Evolutionary conservation across 2,329 filamentous ascomycete species (phyloP).

Genomic region (Sporothrix sp.): DNA sequence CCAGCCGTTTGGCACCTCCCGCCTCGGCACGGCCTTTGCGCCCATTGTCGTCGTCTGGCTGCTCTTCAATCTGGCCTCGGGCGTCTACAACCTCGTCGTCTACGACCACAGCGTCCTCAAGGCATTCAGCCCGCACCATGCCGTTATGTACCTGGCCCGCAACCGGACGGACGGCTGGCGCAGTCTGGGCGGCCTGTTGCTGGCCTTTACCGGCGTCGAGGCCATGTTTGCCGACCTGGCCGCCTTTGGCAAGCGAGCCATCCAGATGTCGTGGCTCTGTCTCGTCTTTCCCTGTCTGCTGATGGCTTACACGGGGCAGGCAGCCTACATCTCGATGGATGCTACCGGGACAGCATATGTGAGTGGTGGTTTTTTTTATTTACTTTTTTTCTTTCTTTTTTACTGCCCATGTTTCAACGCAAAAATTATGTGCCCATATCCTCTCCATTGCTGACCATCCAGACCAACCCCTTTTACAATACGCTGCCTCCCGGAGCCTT

Average conservation of each 20-base stretch:
- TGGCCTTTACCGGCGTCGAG: slow-evolving; percentile 71
- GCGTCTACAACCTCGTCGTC: slow-evolving; percentile 50
- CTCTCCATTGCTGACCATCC: neutral
- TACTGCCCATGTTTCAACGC: neutral
- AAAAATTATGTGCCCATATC: too few relatives aligned
- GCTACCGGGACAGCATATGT: slow-evolving; percentile 46
- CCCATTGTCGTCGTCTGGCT: slow-evolving; percentile 61
- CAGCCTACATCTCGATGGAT: slow-evolving; percentile 55
- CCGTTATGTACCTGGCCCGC: slow-evolving; percentile 49
- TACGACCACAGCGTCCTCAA: slow-evolving; percentile 45
- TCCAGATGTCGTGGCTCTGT: slow-evolving; percentile 63
- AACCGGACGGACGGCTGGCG: slow-evolving; percentile 53
- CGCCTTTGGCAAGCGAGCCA: slow-evolving; percentile 59
- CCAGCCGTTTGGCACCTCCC: slow-evolving; percentile 55
- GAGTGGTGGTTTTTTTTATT: neutral
- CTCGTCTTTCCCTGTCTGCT: slow-evolving; percentile 58
- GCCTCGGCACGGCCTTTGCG: slow-evolving; percentile 50
- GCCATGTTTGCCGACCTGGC: slow-evolving; percentile 70
- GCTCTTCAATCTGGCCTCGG: slow-evolving; percentile 50
- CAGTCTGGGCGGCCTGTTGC: slow-evolving; percentile 58
- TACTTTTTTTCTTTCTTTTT: neutral
- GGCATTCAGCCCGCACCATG: slow-evolving; percentile 50
- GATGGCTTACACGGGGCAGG: slow-evolving; percentile 62
- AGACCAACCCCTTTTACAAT: slow-evolving; percentile 62
- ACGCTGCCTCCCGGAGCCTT: slow-evolving; percentile 57